A percentile compares a stretch with the other conserved stretches of the same genome.
These are phyloP conservation scores for Vachellia collinsii DNA, from an alignment of 306 rosid genomes.

Conservation along the genomic window DNA sequence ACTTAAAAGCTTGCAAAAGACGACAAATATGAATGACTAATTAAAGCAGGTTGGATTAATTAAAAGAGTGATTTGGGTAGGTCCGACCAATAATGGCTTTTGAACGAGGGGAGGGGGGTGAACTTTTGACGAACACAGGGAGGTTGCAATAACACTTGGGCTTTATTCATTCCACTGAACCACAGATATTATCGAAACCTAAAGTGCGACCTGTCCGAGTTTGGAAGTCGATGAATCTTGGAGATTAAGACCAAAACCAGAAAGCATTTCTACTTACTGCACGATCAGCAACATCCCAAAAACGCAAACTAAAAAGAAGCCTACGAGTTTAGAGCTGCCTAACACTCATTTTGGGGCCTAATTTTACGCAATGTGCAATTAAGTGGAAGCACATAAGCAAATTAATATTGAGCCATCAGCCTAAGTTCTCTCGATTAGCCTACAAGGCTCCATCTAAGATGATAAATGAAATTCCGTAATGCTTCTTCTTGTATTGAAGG, in stretches of 20 bases:
- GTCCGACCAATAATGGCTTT: slow-evolving; percentile 50
- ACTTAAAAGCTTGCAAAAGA: not conserved
- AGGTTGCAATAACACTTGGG: slow-evolving; percentile 18
- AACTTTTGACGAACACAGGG: slow-evolving; percentile 43
- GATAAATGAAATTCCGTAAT: slow-evolving; percentile 2
- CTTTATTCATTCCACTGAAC: slow-evolving; percentile 6
- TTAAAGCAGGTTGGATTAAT: slow-evolving; percentile 39
- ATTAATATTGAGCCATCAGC: not conserved
- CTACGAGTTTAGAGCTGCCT: slow-evolving; percentile 36
- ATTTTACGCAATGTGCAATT: not conserved
- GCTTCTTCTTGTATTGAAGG: not conserved
- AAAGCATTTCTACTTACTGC: slow-evolving; percentile 15
- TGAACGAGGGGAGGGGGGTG: slow-evolving; percentile 43
- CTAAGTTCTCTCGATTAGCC: not conserved
- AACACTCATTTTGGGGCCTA: not conserved
- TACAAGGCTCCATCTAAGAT: slow-evolving; percentile 1
- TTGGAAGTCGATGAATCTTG: slow-evolving; percentile 1
- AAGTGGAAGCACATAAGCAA: slow-evolving; percentile 33
- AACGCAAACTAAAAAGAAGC: slow-evolving; percentile 17
- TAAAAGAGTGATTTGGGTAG: slow-evolving; percentile 38
- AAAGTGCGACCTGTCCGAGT: not conserved
- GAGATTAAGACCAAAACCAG: slow-evolving; percentile 34
- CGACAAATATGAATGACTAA: slow-evolving; percentile 35
- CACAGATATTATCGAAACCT: not conserved
- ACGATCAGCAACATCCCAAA: slow-evolving; percentile 34